A percentile compares a stretch with the other conserved stretches of the same genome.
These are phyloP conservation scores for Fusarium ambrosium DNA, from an alignment of 2,329 filamentous ascomycete genomes.

Conservation along the genomic window DNA sequence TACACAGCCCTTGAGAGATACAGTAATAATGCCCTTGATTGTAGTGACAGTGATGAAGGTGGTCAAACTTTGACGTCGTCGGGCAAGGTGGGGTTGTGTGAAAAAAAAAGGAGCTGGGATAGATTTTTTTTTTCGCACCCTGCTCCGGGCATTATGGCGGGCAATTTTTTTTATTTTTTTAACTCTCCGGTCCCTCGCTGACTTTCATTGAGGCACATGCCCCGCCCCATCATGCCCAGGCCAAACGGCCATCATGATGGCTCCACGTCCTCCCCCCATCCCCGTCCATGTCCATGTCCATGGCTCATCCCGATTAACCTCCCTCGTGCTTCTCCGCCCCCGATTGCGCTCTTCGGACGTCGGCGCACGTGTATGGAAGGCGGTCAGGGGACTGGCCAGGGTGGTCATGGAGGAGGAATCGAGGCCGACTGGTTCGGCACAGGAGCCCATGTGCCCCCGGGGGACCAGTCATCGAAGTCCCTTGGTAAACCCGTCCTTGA, in stretches of 20 bases:
- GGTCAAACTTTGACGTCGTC: slow-evolving; percentile 35
- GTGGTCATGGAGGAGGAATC: slow-evolving; percentile 16
- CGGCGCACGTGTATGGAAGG: slow-evolving; percentile 46
- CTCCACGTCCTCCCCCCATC: slow-evolving; percentile 6
- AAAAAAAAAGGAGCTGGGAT: slow-evolving; percentile 33
- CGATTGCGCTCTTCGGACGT: slow-evolving; percentile 32
- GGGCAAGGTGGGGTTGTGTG: slow-evolving; percentile 33
- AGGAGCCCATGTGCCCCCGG: slow-evolving; percentile 6
- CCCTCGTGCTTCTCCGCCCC: slow-evolving; percentile 10
- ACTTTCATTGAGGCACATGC: slow-evolving; percentile 10
- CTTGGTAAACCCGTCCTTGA: neutral
- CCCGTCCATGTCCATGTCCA: neutral
- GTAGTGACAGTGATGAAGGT: slow-evolving; percentile 22
- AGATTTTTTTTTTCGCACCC: slow-evolving; percentile 10
- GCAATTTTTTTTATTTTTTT: neutral
- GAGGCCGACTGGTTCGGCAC: slow-evolving; percentile 42
- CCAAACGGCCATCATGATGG: slow-evolving; percentile 25
- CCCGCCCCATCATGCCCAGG: slow-evolving; percentile 34
- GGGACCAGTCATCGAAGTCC: neutral
- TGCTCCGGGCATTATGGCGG: neutral
- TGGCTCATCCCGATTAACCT: neutral
- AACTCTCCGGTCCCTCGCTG: neutral
- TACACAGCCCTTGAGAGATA: neutral
- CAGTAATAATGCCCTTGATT: slow-evolving; percentile 11
- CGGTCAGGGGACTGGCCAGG: slow-evolving; percentile 47